A percentile compares a stretch with the other conserved stretches of the same genome.
These are phyloP conservation scores for Ustilago cynodontis DNA, from an alignment of 1,284 basidiomycete species.

Conservation along the genomic window DNA sequence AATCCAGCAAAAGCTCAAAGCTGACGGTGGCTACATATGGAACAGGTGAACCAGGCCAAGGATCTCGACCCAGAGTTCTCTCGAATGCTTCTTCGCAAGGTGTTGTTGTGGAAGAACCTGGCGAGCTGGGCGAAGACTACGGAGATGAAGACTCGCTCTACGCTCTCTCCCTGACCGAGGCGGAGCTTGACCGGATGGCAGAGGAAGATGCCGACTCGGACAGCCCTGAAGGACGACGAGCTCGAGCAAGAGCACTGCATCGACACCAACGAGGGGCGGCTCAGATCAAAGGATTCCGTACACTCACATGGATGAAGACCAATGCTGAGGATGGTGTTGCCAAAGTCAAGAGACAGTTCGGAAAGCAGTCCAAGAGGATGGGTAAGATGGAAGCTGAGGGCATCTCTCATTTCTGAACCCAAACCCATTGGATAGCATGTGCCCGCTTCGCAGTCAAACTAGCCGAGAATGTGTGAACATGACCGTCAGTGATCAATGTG, in stretches of 20 bases:
- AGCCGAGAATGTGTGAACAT: background rate
- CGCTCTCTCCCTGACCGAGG: conserved; percentile 39
- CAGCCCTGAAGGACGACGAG: conserved; percentile 41
- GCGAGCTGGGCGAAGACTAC: conserved; percentile 34
- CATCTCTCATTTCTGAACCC: conserved; percentile 57
- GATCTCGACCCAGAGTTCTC: conserved; percentile 9
- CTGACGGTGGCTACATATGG: conserved; percentile 3
- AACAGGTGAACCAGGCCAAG: conserved; percentile 4
- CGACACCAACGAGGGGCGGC: conserved; percentile 60
- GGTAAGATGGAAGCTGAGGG: conserved; percentile 66
- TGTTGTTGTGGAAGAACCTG: conserved; percentile 12
- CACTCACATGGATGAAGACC: conserved; percentile 60
- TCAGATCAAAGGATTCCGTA: conserved; percentile 62
- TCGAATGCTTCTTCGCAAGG: conserved; percentile 20
- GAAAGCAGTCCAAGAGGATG: conserved; percentile 48
- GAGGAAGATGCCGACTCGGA: conserved; percentile 40
- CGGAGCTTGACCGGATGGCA: conserved; percentile 31
- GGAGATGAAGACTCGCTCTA: conserved; percentile 37
- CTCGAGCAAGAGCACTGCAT: conserved; percentile 51
- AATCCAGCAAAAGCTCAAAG: conserved; percentile 7
- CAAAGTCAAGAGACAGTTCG: conserved; percentile 47
- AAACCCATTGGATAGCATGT: background rate
- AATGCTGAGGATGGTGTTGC: conserved; percentile 56
- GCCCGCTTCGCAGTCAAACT: too few species aligned
- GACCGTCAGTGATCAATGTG: background rate